Evolutionary conservation across 139 green algal species (phyloP).

Genomic region (Volvox africanus): DNA sequence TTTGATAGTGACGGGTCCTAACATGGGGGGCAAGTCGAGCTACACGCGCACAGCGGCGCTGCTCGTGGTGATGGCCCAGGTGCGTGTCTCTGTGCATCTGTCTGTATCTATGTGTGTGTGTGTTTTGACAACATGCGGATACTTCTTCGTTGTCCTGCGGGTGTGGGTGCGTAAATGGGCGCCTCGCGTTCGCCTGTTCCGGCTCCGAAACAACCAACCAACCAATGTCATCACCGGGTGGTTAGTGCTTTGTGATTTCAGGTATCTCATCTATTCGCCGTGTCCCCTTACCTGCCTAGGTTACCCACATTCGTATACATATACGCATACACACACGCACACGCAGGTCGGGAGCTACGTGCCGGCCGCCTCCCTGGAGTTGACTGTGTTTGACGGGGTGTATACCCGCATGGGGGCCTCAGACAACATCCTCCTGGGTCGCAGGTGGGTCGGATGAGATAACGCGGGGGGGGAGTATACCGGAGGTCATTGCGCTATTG

Average conservation of each 20-base stretch:
- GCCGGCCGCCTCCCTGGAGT: conserved; percentile 70
- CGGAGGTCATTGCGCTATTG: too few species aligned
- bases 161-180: background rate
- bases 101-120: background rate
- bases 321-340: background rate
- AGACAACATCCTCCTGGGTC: conserved; percentile 83
- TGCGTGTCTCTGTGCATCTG: conserved; percentile 43
- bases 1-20: conserved; percentile 83
- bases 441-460: conserved; percentile 30
- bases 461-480: background rate
- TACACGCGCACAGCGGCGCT: conserved; percentile 82
- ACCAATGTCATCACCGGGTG: too few species aligned
- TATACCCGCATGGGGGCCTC: conserved; percentile 93
- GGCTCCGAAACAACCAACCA: too few species aligned
- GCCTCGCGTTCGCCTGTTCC: too few species aligned
- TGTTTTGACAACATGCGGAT: too few species aligned
- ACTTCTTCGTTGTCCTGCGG: too few species aligned
- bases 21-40: conserved; percentile 94
- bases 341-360: conserved; percentile 88
- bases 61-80: conserved; percentile 91
- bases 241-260: too few species aligned
- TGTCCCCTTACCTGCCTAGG: too few species aligned
- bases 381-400: conserved; percentile 86
- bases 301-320: too few species aligned
- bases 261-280: too few species aligned